A percentile compares a stretch with the other conserved stretches of the same genome.
Conservation (phyloP, 306 rosid genomes). For the Vicia villosa region DNA sequence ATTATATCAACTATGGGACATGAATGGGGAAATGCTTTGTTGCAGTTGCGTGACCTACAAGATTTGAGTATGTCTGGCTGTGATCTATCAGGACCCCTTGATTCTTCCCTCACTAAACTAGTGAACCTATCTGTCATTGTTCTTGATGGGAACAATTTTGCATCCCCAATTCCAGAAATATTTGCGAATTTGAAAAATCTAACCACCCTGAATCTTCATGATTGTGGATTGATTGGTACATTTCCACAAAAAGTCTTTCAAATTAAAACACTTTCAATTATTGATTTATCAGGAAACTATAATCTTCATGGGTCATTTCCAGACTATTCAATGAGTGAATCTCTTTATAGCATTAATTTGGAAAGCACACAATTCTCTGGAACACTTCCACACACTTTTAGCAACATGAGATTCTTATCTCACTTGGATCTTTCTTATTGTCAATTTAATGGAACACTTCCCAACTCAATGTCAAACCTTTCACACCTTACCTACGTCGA, state of each 20-base stretch:
- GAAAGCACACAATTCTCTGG: too few species aligned
- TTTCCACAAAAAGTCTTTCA: constrained; percentile 40
- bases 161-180: constrained; percentile 8
- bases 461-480: neutral
- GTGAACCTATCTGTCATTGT: neutral
- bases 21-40: constrained; percentile 43
- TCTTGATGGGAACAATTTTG: constrained; percentile 1
- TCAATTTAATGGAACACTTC: too few species aligned
- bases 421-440: too few species aligned
- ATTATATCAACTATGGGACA: constrained; percentile 19
- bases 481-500: neutral
- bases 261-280: neutral
- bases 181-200: constrained; percentile 26
- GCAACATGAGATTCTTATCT: too few species aligned
- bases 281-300: neutral
- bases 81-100: constrained; percentile 33
- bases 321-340: too few species aligned
- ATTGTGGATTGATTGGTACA: constrained; percentile 4
- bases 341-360: too few species aligned
- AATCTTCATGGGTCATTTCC: neutral
- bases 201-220: neutral
- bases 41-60: neutral
- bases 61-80: constrained; percentile 17
- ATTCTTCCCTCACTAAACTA: constrained; percentile 1
- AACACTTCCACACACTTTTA: too few species aligned